Conservation (phyloP, 2,329 filamentous ascomycete species). For the Thielaviopsis euricoi region DNA sequence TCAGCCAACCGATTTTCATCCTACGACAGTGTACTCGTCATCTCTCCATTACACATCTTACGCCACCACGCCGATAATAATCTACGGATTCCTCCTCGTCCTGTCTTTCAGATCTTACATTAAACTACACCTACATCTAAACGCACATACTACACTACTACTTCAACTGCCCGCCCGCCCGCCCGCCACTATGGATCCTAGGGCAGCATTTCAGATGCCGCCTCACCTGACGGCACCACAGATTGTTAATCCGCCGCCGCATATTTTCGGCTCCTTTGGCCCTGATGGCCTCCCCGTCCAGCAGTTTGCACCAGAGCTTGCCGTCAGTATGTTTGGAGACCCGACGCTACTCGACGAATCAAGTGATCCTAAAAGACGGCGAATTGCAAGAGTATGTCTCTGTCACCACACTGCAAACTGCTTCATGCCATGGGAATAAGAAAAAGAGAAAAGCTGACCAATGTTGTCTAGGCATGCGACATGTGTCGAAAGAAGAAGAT, state of each 20-base stretch:
- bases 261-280: slow-evolving; percentile 50
- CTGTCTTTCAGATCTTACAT: too few relatives aligned
- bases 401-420: too few relatives aligned
- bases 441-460: too few relatives aligned
- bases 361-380: slow-evolving; percentile 72
- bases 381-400: slow-evolving; percentile 59
- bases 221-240: slow-evolving; percentile 33
- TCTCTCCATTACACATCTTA: background rate
- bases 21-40: background rate
- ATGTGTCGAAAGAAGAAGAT: slow-evolving; percentile 97
- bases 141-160: too few relatives aligned
- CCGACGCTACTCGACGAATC: slow-evolving; percentile 43
- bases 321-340: slow-evolving; percentile 42
- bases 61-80: background rate
- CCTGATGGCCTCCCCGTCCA: slow-evolving; percentile 42
- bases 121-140: too few relatives aligned
- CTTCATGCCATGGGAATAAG: too few relatives aligned
- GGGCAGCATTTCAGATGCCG: slow-evolving; percentile 39
- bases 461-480: slow-evolving; percentile 55
- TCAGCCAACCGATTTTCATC: too few relatives aligned
- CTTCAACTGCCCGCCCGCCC: too few relatives aligned
- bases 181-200: slow-evolving; percentile 29
- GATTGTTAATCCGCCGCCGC: slow-evolving; percentile 49
- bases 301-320: slow-evolving; percentile 37
- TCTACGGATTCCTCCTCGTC: background rate